A percentile compares a stretch with the other conserved stretches of the same genome.
Conservation (phyloP, 768 basidiomycete species). For the Mycena polygramma region DNA sequence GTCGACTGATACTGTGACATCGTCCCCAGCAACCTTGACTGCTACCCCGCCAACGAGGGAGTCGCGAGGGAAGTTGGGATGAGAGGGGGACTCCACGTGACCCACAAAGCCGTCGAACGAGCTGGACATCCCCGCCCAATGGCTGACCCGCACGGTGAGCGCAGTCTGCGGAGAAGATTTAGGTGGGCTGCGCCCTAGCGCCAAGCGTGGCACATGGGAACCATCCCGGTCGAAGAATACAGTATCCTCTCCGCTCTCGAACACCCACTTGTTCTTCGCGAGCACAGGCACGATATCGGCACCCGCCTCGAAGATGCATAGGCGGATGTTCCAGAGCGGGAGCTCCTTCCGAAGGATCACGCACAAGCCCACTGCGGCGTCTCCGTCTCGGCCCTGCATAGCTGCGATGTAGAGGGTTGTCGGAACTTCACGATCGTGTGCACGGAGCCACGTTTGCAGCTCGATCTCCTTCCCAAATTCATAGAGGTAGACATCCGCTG, state of each 20-base stretch:
- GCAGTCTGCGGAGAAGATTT: not conserved
- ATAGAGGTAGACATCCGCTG: not conserved
- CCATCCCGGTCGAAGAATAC: not conserved
- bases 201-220: not conserved
- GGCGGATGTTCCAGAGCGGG: conserved; percentile 10
- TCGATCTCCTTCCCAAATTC: conserved; percentile 8
- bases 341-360: not conserved
- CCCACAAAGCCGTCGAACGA: conserved; percentile 7
- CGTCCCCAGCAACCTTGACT: not conserved
- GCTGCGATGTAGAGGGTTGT: not conserved
- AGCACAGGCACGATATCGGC: not conserved
- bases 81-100: not conserved
- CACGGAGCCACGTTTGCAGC: not conserved
- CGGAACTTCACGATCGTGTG: not conserved
- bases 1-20: too few species aligned
- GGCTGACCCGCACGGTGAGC: not conserved
- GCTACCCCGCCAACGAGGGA: not conserved
- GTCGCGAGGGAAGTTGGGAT: not conserved
- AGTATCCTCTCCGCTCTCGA: not conserved
- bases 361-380: conserved; percentile 16
- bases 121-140: conserved; percentile 2
- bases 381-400: conserved; percentile 11
- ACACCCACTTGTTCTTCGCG: not conserved
- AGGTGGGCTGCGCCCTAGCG: too few species aligned
- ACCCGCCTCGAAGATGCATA: conserved; percentile 6